Base-by-base conservation (phyloP, 257 asterid genomes). In the Plantago ovata region DNA sequence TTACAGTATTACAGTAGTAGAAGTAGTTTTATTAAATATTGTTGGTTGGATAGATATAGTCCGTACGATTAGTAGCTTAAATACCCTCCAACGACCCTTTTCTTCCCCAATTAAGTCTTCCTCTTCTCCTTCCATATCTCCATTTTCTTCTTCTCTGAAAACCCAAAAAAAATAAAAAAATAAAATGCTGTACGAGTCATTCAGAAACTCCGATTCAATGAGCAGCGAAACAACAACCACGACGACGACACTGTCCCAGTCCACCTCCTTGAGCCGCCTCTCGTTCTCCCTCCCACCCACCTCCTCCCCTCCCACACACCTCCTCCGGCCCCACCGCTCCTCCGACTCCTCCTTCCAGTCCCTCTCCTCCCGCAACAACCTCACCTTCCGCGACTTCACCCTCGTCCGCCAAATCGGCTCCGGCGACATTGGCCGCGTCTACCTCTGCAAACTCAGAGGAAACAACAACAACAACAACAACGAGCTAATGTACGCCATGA, bases 401-500 rank as follows among this genome's bases (percentile, higher is more conserved):
- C 56, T 89, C 6, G 87, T 84, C 57, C 77, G 85, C 7, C 94
- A 86, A 74, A 85, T 86, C 76, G 97, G 97, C 4, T 76, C 94
- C 69, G 97, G 97, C 24, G 97, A 89, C 52, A 89, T 89, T 41
- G 95, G 95, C 0, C 68, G 82, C 21, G 97, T 89, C 2, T 89
- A 81, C 22, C 60, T 58, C 36, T 58, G 65, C 81, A 69, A 81
- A 67, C 71, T 72, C 58, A 75, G 82, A 28, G 67, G 74, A 3
- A 71, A 33, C 19, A 24, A 15, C 0, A 6, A 0, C 0, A 6
- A 0, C 7, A 7, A 62, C 18, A 74, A 47, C 53, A 81, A 74
- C 19, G 81, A 68, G 9, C 75, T 60, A 19, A 61, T 79, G 0
- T 89, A 83, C 71, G 97, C 97, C n/a, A 86, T 89, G 94, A 89